Base-by-base conservation (phyloP, 345 rosid species). In the Salix viminalis region DNA sequence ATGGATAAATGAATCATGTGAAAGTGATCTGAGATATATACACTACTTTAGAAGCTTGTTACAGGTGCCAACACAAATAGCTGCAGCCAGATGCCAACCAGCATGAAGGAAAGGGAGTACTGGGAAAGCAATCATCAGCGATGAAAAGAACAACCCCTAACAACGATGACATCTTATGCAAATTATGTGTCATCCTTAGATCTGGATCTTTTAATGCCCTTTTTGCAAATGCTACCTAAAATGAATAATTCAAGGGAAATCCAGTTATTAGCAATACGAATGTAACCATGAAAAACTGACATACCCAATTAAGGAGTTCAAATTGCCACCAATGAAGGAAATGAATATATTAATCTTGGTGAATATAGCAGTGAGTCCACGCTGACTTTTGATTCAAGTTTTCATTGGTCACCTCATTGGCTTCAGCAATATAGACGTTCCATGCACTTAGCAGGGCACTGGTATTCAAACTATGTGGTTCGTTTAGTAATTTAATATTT, bases 21-120 rank as follows among this genome's bases (percentile, higher is more conserved):
- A 26, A 69, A 74, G 66, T 70, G 64, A 71, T 23, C 60, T 54
- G 26, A 60, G 69, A 72, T 50, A 54, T 65, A 62, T 12, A 13
- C 62, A 52, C 84, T 93, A 95, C 78, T 91, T 86, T 9, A 96
- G 94, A 83, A 96, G 99, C 83, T 91, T 92, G 83, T 96, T 89
- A 72, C 99, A 96, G 15, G 96, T 93, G 68, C 98, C 87, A 4
- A 91, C 92, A 0, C 98, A 97, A 75, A 96, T 84, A 71, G 99
- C 99, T 26, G 99, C 99, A 6, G 99, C 96, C 0, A 96, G 96
- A 82, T 96, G 98, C 97, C 99, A 96, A 39, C 91, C 99, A 24
- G 99, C 98, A 62, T 96, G 98, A 74, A 95, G 85, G 84, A 81
- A 95, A 58, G 97, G 97, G 97, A 18, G 94, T 90, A 21, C 28